Evolutionary conservation across 805 yeast genomes (phyloP).

Genomic region (Debaryomyces hansenii): DNA sequence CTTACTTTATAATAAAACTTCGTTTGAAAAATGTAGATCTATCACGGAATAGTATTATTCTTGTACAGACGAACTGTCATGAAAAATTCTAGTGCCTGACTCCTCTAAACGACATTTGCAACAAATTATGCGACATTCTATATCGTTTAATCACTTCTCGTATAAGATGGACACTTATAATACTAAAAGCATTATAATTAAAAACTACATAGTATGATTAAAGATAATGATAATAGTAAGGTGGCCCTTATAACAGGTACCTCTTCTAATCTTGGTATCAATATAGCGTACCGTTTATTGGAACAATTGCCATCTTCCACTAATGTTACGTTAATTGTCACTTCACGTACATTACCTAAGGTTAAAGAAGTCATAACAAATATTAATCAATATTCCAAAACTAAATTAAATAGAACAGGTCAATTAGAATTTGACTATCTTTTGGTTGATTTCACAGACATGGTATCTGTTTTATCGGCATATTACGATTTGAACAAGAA

Average conservation of each 20-base stretch:
- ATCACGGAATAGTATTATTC: too few relatives aligned
- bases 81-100: too few relatives aligned
- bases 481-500: slow-evolving; percentile 65
- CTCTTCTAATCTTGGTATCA: slow-evolving; percentile 74
- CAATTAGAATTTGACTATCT: slow-evolving; percentile 82
- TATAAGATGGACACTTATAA: too few relatives aligned
- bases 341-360: slow-evolving; percentile 85
- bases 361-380: slow-evolving; percentile 71
- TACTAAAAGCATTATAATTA: too few relatives aligned
- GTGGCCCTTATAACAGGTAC: slow-evolving; percentile 46
- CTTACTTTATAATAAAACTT: too few relatives aligned
- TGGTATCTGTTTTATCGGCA: slow-evolving; percentile 81
- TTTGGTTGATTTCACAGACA: slow-evolving; percentile 83
- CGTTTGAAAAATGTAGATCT: too few relatives aligned
- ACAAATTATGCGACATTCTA: not conserved
- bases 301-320: slow-evolving; percentile 53
- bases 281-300: slow-evolving; percentile 78
- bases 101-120: not conserved
- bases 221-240: slow-evolving; percentile 15
- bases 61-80: too few relatives aligned
- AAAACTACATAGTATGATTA: too few relatives aligned
- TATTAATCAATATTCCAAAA: slow-evolving; percentile 45
- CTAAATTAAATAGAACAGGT: slow-evolving; percentile 43
- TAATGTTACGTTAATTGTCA: slow-evolving; percentile 76
- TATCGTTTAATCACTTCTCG: too few relatives aligned